phyloP scores from a whole-genome alignment of 1,139 yeast species.

The Debaryomycetaceae sp. region DNA sequence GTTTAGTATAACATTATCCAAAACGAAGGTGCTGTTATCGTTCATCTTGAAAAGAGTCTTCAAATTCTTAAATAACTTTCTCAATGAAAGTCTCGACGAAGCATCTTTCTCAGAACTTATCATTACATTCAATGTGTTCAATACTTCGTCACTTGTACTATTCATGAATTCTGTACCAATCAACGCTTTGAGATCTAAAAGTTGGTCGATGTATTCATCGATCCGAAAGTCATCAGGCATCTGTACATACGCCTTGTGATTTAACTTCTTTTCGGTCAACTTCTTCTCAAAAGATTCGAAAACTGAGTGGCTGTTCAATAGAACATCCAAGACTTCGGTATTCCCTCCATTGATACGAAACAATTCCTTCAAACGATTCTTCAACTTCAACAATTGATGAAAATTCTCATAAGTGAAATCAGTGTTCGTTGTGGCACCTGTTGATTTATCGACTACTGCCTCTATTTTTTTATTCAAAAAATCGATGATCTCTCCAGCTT shows the following conservation, averaged over 20 bases:
- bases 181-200: constrained; percentile 22
- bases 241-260: constrained; percentile 22
- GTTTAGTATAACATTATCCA: constrained; percentile 34
- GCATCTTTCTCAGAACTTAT: constrained; percentile 8
- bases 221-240: constrained; percentile 35
- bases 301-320: constrained; percentile 21
- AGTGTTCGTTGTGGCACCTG: background rate
- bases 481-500: background rate
- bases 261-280: background rate
- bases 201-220: constrained; percentile 33
- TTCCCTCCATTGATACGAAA: constrained; percentile 10
- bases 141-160: constrained; percentile 7
- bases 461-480: constrained; percentile 1
- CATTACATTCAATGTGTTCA: constrained; percentile 13
- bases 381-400: background rate
- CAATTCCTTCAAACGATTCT: background rate
- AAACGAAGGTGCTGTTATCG: constrained; percentile 27
- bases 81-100: constrained; percentile 20
- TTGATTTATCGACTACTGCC: background rate
- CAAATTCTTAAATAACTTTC: constrained; percentile 30
- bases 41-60: constrained; percentile 31
- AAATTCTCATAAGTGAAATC: background rate
- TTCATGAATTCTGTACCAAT: constrained; percentile 19
- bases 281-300: constrained; percentile 19
- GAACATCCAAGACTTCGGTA: constrained; percentile 29